Percentiles rank a stretch among this genome's conserved stretches.
These are phyloP conservation scores for Debaryomyces udenii DNA, from an alignment of 1,139 yeast genomes.

Conservation along the genomic window DNA sequence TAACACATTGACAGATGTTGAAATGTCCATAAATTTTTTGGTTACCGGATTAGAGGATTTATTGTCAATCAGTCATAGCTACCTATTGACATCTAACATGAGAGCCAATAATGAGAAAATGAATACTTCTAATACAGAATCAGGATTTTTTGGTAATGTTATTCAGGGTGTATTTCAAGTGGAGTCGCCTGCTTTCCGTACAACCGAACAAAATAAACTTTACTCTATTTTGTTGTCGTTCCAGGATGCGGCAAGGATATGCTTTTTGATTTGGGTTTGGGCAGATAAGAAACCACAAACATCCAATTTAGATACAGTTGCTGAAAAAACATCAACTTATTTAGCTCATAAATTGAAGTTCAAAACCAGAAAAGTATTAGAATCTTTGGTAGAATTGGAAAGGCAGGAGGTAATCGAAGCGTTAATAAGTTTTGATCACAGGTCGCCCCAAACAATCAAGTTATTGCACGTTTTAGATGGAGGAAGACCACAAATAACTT, in stretches of 20 bases:
- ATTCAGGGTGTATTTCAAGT: constrained; percentile 86
- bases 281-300: constrained; percentile 53
- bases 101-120: constrained; percentile 22
- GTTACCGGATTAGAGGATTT: constrained; percentile 70
- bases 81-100: constrained; percentile 41
- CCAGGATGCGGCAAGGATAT: constrained; percentile 57
- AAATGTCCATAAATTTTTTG: constrained; percentile 52
- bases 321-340: constrained; percentile 54
- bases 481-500: constrained; percentile 74
- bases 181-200: constrained; percentile 65
- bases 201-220: constrained; percentile 57
- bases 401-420: constrained; percentile 75
- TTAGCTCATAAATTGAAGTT: constrained; percentile 71
- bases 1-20: constrained; percentile 34
- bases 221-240: constrained; percentile 63
- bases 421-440: constrained; percentile 46
- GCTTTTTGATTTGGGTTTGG: constrained; percentile 76
- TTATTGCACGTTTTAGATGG: constrained; percentile 80
- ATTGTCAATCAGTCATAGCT: constrained; percentile 63
- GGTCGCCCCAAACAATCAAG: constrained; percentile 35
- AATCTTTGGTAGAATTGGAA: constrained; percentile 68
- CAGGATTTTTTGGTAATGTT: constrained; percentile 72
- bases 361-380: constrained; percentile 68
- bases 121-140: constrained; percentile 24
- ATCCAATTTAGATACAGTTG: constrained; percentile 16